phyloP scores from a whole-genome alignment of 2,329 filamentous ascomycete species.

The Trichoderma koningiopsis region DNA sequence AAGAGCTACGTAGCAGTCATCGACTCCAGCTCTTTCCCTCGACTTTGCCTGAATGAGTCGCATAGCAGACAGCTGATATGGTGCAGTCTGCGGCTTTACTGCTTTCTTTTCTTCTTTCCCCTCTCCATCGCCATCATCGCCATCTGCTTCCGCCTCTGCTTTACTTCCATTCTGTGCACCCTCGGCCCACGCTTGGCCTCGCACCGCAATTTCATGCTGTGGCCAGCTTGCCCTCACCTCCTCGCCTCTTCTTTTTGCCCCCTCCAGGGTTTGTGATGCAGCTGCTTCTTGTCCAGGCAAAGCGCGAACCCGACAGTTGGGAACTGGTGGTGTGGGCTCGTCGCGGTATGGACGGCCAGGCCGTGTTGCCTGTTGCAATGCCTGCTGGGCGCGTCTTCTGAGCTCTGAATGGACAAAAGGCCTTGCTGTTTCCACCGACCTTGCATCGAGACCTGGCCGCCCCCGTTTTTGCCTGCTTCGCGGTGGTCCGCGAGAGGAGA shows the following conservation, averaged over 20 bases:
- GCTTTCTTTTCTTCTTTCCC: neutral
- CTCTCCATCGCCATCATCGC: neutral
- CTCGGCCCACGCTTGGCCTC: neutral
- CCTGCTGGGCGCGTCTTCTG: conserved; percentile 11
- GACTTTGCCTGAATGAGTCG: neutral
- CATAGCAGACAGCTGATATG: neutral
- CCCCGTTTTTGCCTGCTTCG: neutral
- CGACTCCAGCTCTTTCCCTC: neutral
- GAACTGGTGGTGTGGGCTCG: conserved; percentile 27
- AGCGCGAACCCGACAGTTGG: conserved; percentile 21
- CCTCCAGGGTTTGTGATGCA: conserved; percentile 22
- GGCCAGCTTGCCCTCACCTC: neutral
- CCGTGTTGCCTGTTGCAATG: conserved; percentile 3
- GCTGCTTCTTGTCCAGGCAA: conserved; percentile 19
- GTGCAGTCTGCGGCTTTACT: neutral
- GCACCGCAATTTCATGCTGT: neutral
- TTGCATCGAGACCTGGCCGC: conserved; percentile 1
- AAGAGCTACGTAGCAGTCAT: neutral
- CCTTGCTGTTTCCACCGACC: conserved; percentile 1
- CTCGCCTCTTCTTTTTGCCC: neutral
- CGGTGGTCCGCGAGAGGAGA: neutral
- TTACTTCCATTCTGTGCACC: neutral
- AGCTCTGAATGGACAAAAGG: conserved; percentile 4
- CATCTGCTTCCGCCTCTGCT: neutral
- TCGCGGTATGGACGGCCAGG: conserved; percentile 6